Evolutionary conservation across 495 filamentous ascomycete species (phyloP), one percentile per base, ranked within the genome.

Genomic region (Tricharina praecox): DNA sequence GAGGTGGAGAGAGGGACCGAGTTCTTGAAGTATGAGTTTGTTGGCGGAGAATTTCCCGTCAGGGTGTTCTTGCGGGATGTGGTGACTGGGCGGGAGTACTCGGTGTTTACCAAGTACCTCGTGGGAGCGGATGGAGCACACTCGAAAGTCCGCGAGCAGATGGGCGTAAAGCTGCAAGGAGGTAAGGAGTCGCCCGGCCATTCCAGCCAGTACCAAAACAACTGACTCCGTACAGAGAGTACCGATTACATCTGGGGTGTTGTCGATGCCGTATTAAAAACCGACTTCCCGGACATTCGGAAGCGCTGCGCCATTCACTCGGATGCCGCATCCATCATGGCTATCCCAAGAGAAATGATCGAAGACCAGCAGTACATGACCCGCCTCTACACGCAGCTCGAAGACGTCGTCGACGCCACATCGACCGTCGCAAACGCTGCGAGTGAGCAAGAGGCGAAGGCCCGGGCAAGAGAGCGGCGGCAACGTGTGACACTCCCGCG

Each of bases 221-320:
- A 13, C 28, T 32, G 28, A 32, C 28, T 5, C 4, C 18, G 9
- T 7, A 24, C 39, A 43, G 45, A 66, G 24, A 58, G 58, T 1
- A 36, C 50, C 5, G 63, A 63, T 42, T 49, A 60, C 46, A 54
- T 66, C 8, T 67, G 66, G 64, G 62, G 63, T 5, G 66, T 67
- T 0, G 54, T 62, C n/a, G 66, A 68, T 50, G 40, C 65, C 9
- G 47, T 64, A 1, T 50, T 60, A 2, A 54, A 62, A 1, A 66
- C 65, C 0, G 53, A 66, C 46, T 67, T 68, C 24, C 65, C 66
- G 0, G 65, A 67, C 52, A 59, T 64, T 18, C 40, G 65, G 9
- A 56, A 52, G 8, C 48, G 54, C 9, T 60, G 53, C 26, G 57
- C 59, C 3, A 62, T 68, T 40, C 69, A 72, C 30, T 71, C 70